phyloP scores from a whole-genome alignment of 169 alveolate species.

The Eimeria necatrix region DNA sequence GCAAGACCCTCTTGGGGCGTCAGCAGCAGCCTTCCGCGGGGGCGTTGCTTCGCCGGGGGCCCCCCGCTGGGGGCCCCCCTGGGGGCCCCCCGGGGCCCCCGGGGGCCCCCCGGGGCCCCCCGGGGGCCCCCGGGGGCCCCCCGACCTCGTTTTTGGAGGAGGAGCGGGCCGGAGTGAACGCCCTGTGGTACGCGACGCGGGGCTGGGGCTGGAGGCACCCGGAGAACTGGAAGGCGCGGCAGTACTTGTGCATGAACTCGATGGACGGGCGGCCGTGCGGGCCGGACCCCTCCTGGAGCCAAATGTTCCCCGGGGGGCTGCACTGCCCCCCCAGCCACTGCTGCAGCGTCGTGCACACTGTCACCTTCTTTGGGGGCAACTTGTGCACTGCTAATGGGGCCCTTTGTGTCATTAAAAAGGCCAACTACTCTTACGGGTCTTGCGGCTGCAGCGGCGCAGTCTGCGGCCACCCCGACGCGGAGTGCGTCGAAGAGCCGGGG shows the following conservation, averaged over 20 bases:
- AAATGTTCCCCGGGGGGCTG: neutral
- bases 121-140: no score
- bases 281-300: neutral
- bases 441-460: neutral
- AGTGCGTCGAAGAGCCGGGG: constrained; percentile 16
- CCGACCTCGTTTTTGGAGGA: neutral
- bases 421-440: neutral
- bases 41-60: no score
- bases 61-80: no score
- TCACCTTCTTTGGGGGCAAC: neutral
- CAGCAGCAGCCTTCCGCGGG: neutral
- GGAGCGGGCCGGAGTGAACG: neutral
- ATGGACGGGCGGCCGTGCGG: constrained; percentile 48
- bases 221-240: neutral
- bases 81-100: no score
- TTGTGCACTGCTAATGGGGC: neutral
- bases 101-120: no score
- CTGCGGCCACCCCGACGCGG: neutral
- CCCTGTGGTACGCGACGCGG: neutral
- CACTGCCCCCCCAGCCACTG: neutral
- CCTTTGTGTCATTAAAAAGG: neutral
- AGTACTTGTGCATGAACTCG: neutral
- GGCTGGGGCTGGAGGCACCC: constrained; percentile 56
- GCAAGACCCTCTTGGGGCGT: neutral
- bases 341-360: neutral